phyloP scores from a whole-genome alignment of 2,329 filamentous ascomycete species.

The Dothistroma septosporum region DNA sequence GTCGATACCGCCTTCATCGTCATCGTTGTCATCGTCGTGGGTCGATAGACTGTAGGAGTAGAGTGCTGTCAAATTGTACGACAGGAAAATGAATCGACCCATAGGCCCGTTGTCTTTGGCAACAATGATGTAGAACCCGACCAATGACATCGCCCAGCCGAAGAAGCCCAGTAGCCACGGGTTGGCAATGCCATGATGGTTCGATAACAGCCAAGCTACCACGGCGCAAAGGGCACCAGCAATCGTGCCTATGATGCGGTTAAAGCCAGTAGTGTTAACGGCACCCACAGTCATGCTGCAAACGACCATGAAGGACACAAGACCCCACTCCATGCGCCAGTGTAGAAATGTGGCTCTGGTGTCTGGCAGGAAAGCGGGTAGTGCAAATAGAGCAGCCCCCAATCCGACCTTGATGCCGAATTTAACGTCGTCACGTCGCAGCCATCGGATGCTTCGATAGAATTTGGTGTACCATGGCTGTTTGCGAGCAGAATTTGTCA shows the following conservation, averaged over 20 bases:
- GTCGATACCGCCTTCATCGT: conserved; percentile 77
- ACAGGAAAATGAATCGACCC: conserved; percentile 88
- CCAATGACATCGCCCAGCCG: conserved; percentile 65
- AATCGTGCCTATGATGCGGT: conserved; percentile 81
- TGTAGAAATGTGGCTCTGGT: conserved; percentile 77
- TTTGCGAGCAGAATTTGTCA: conserved; percentile 20
- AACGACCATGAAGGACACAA: conserved; percentile 96
- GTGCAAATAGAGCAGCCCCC: conserved; percentile 81
- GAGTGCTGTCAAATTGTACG: conserved; percentile 90
- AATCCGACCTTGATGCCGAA: conserved; percentile 93
- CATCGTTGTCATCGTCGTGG: conserved; percentile 71
- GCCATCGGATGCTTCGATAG: conserved; percentile 53
- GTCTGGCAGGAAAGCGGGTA: conserved; percentile 76
- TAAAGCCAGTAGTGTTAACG: conserved; percentile 84
- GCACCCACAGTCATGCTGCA: conserved; percentile 97
- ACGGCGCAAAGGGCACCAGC: conserved; percentile 74
- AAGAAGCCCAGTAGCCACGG: conserved; percentile 71
- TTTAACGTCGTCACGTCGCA: conserved; percentile 62
- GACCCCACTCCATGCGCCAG: conserved; percentile 95
- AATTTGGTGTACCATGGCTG: conserved; percentile 44
- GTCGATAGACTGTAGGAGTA: conserved; percentile 90
- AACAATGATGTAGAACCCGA: conserved; percentile 85
- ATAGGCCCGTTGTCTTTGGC: conserved; percentile 80
- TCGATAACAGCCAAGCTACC: conserved; percentile 69
- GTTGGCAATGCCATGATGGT: conserved; percentile 55